phyloP scores from a whole-genome alignment of 345 rosid species.

The Pugionium cornutum region DNA sequence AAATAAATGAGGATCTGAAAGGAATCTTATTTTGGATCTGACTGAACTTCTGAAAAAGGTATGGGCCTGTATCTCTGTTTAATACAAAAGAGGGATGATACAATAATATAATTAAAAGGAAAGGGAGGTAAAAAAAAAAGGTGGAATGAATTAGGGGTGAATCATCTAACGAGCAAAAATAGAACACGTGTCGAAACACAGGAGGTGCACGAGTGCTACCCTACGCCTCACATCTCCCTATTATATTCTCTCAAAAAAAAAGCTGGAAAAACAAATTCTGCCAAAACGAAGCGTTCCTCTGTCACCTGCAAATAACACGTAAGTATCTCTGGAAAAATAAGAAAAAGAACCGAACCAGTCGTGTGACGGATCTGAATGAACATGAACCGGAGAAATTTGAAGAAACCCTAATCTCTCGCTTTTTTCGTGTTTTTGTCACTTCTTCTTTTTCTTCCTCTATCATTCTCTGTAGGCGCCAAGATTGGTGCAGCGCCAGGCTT shows the following conservation, averaged over 20 bases:
- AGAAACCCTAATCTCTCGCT: conserved; percentile 83
- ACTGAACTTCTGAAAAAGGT: conserved; percentile 15
- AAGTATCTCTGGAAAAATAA: conserved; percentile 45
- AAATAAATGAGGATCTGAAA: background rate
- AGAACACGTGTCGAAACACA: conserved; percentile 31
- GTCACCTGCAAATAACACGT: conserved; percentile 70
- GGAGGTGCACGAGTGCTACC: conserved; percentile 42
- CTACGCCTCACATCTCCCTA: conserved; percentile 39
- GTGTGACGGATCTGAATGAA: conserved; percentile 52
- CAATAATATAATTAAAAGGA: conserved; percentile 1
- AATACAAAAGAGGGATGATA: conserved; percentile 11
- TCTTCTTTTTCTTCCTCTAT: conserved; percentile 1
- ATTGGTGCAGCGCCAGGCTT: conserved; percentile 7
- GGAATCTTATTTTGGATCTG: background rate
- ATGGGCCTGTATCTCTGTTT: background rate
- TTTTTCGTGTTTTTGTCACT: conserved; percentile 27
- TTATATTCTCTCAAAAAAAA: conserved; percentile 27
- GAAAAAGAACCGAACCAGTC: conserved; percentile 39
- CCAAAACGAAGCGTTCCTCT: conserved; percentile 47
- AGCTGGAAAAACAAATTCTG: background rate
- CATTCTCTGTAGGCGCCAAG: conserved; percentile 30
- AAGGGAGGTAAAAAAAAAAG: conserved; percentile 14
- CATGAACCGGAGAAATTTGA: conserved; percentile 48
- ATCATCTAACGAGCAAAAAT: conserved; percentile 26
- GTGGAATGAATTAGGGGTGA: conserved; percentile 34